Evolutionary conservation across 345 rosid genomes (phyloP).

Genomic region (Rhodamnia rubescens): DNA sequence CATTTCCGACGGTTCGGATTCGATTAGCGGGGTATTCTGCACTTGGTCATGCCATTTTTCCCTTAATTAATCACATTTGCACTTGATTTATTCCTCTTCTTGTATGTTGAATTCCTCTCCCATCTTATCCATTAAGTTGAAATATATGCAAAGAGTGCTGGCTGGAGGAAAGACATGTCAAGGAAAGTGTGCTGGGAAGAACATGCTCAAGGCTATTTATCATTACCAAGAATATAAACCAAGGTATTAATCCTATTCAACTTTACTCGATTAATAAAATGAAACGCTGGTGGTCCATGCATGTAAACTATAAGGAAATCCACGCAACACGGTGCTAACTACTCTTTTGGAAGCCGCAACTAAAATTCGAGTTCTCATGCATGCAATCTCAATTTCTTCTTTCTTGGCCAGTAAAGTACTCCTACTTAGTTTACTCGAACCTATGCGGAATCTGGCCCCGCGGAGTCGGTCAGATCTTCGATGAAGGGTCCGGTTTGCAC

Average conservation of each 20-base stretch:
- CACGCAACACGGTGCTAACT: no score
- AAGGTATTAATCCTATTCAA: not conserved
- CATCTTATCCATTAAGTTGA: not conserved
- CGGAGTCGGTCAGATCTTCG: no score
- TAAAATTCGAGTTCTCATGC: no score
- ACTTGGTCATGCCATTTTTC: not conserved
- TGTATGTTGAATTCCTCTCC: not conserved
- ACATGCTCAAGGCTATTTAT: not conserved
- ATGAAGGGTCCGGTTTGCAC: no score
- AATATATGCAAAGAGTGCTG: not conserved
- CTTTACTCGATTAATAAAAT: not conserved
- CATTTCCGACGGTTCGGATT: not conserved
- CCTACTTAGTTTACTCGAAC: no score
- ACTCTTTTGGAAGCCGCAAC: no score
- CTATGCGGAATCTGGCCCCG: no score
- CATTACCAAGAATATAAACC: not conserved
- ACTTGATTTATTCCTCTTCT: not conserved
- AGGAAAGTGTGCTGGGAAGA: not conserved
- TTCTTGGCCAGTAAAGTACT: no score
- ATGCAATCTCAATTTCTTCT: no score
- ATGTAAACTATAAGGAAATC: no score
- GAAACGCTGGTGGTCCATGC: no score
- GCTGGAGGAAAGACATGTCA: not conserved
- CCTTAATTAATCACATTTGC: not conserved
- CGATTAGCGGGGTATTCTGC: not conserved